Conservation (phyloP, 2,329 filamentous ascomycete genomes). For the Aspergillus neotritici region DNA sequence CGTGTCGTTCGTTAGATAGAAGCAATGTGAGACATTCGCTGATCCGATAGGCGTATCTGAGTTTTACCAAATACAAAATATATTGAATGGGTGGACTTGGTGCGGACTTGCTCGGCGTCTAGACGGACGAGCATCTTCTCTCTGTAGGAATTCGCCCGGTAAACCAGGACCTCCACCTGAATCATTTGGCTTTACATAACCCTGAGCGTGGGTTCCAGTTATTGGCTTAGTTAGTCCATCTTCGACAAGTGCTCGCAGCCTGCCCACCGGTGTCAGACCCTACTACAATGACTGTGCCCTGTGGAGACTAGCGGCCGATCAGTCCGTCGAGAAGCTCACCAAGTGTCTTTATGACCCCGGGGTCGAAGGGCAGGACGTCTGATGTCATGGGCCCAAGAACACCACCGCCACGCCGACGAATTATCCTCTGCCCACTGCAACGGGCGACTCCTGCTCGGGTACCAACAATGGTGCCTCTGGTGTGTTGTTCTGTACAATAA, state of each 20-base stretch:
- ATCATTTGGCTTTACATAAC: too few relatives aligned
- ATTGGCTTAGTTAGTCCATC: too few relatives aligned
- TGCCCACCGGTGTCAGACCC: conserved; percentile 12
- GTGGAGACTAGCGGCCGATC: conserved; percentile 16
- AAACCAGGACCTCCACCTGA: too few relatives aligned
- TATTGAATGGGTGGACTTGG: too few relatives aligned
- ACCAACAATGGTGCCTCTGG: too few relatives aligned
- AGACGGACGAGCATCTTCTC: too few relatives aligned
- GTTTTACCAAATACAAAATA: too few relatives aligned
- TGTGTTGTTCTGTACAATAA: too few relatives aligned
- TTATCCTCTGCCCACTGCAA: conserved; percentile 10
- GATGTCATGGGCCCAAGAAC: conserved; percentile 17
- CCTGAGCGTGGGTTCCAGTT: too few relatives aligned
- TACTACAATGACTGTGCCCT: conserved; percentile 23
- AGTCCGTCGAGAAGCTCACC: conserved; percentile 21
- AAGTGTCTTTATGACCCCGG: conserved; percentile 21
- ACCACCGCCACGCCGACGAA: conserved; percentile 17
- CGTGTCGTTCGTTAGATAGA: conserved; percentile 2
- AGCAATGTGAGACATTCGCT: background rate
- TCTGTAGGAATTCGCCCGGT: too few relatives aligned
- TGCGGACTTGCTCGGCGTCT: too few relatives aligned
- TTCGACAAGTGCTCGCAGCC: conserved; percentile 17
- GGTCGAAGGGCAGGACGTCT: conserved; percentile 21
- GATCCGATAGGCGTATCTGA: too few relatives aligned
- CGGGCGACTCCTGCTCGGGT: background rate